These are phyloP conservation scores for peach (Prunus persica) DNA, from an alignment of 306 rosid genomes.

Conservation along the genomic window Prunus_persica_NCBIv2 NC_034014.1:23571001-23571500, in stretches of 20 bases:
- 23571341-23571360: constrained; percentile 61
- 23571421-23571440: neutral
- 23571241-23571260: constrained; percentile 75
- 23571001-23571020: neutral
- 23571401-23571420: neutral
- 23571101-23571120: neutral
- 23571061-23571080: neutral
- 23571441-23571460: neutral
- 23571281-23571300: constrained; percentile 64
- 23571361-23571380: constrained; percentile 51
- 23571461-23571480: neutral
- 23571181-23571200: constrained; percentile 81
- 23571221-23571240: constrained; percentile 47
- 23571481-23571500: neutral
- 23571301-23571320: constrained; percentile 61
- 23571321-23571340: constrained; percentile 72
- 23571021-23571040: neutral
- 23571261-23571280: constrained; percentile 65
- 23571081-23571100: neutral
- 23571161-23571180: constrained; percentile 86
- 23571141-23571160: constrained; percentile 30
- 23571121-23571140: neutral
- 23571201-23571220: constrained; percentile 82
- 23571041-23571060: neutral
- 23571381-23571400: neutral